Evolutionary conservation across 2,329 filamentous ascomycete genomes (phyloP).

Genomic region (Boeremia exigua): DNA sequence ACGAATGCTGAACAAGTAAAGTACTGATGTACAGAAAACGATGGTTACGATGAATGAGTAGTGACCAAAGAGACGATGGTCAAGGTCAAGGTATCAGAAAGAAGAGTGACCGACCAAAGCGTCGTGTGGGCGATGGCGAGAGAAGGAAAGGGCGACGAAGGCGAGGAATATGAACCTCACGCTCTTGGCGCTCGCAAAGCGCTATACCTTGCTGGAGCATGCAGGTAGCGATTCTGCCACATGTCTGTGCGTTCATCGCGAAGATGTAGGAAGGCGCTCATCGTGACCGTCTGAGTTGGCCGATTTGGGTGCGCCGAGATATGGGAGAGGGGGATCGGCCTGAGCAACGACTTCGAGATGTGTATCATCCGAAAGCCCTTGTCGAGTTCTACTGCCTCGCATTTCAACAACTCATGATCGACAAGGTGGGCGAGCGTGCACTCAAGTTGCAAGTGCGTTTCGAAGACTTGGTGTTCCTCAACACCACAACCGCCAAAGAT

Average conservation of each 20-base stretch:
- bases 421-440: constrained; percentile 23
- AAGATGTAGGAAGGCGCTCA: constrained; percentile 4
- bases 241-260: constrained; percentile 17
- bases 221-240: constrained; percentile 6
- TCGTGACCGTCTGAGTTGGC: not conserved
- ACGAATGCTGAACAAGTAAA: constrained; percentile 24
- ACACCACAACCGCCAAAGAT: constrained; percentile 9
- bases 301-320: not conserved
- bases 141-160: constrained; percentile 22
- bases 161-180: constrained; percentile 13
- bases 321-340: not conserved
- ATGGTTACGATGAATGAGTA: constrained; percentile 24
- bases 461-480: constrained; percentile 22
- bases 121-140: constrained; percentile 16
- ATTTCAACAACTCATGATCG: not conserved
- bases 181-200: constrained; percentile 9
- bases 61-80: constrained; percentile 18
- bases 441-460: constrained; percentile 20
- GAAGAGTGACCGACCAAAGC: constrained; percentile 18
- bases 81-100: constrained; percentile 27
- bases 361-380: constrained; percentile 24
- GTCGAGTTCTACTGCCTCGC: constrained; percentile 28
- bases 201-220: constrained; percentile 7
- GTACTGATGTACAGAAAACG: constrained; percentile 28
- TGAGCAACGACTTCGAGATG: constrained; percentile 3